Percentiles rank a stretch among this genome's conserved stretches.
Evolutionary conservation across 352 stramenopile genomes (phyloP).

Genomic region (Globisporangium cederbergense): DNA sequence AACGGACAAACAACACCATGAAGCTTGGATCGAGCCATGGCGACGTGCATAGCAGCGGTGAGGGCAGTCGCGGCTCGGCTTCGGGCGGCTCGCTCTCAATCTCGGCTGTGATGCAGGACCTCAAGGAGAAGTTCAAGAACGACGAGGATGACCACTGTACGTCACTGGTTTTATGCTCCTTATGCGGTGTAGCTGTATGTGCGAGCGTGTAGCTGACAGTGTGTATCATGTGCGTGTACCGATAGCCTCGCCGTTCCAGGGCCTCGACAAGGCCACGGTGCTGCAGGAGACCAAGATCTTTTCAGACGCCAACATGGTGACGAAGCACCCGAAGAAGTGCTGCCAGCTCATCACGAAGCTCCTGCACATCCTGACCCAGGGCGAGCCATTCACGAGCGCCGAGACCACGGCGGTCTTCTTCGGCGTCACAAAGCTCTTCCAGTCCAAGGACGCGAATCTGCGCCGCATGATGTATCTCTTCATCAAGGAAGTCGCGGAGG

Average conservation of each 20-base stretch:
- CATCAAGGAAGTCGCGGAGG: conserved; percentile 97
- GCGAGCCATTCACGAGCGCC: conserved; percentile 93
- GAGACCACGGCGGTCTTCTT: conserved; percentile 99
- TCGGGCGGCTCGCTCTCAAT: conserved; percentile 48
- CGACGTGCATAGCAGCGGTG: conserved; percentile 44
- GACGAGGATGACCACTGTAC: conserved; percentile 93
- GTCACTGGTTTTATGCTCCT: conserved; percentile 23
- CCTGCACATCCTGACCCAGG: conserved; percentile 97
- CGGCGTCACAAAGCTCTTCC: conserved; percentile 99
- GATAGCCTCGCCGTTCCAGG: conserved; percentile 90
- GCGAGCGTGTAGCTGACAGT: not conserved
- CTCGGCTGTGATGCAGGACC: conserved; percentile 91
- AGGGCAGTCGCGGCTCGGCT: conserved; percentile 27
- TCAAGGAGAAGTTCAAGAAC: conserved; percentile 99
- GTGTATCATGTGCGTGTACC: conserved; percentile 5
- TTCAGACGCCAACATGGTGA: conserved; percentile 96
- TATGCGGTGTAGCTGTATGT: not conserved
- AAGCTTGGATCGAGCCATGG: conserved; percentile 53
- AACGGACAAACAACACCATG: conserved; percentile 22
- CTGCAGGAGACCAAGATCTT: conserved; percentile 99
- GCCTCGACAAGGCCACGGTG: conserved; percentile 94
- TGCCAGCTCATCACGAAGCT: conserved; percentile 99
- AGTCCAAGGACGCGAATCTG: conserved; percentile 97
- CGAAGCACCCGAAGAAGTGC: conserved; percentile 96
- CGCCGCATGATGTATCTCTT: conserved; percentile 99